Conservation (phyloP, 139 green algal species). For the Chlamydomonas eustigma region DNA sequence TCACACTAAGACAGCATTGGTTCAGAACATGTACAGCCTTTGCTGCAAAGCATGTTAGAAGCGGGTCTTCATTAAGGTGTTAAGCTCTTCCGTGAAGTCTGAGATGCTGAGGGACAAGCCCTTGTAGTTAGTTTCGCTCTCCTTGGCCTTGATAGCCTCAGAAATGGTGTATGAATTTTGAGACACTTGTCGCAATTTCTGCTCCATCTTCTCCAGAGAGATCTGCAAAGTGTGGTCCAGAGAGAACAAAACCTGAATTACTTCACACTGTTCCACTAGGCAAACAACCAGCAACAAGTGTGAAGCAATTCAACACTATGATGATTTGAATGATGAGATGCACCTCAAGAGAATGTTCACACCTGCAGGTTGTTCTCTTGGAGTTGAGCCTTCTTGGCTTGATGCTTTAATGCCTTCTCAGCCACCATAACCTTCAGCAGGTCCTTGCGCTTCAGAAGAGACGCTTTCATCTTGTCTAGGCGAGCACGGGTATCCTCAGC, state of each 20-base stretch:
- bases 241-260: too few relatives aligned
- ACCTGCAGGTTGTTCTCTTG: constrained; percentile 32
- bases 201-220: constrained; percentile 43
- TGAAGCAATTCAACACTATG: too few relatives aligned
- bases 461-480: constrained; percentile 24
- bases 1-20: too few relatives aligned
- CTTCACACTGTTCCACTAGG: too few relatives aligned
- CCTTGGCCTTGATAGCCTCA: constrained; percentile 37
- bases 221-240: constrained; percentile 22
- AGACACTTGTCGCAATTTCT: constrained; percentile 24
- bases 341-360: too few relatives aligned
- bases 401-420: constrained; percentile 40
- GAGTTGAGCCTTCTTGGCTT: constrained; percentile 44
- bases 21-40: too few relatives aligned
- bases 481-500: constrained; percentile 23
- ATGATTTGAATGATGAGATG: too few relatives aligned
- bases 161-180: constrained; percentile 24
- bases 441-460: constrained; percentile 39
- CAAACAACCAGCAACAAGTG: too few relatives aligned
- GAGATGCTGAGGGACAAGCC: constrained; percentile 24
- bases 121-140: constrained; percentile 47
- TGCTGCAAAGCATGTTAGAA: too few relatives aligned
- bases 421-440: constrained; percentile 34
- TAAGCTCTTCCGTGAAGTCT: constrained; percentile 35
- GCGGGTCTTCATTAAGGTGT: constrained; percentile 17